Evolutionary conservation across 2,329 filamentous ascomycete genomes (phyloP), one percentile per base, ranked within the genome.

Genomic region (Monosporascus sp.): DNA sequence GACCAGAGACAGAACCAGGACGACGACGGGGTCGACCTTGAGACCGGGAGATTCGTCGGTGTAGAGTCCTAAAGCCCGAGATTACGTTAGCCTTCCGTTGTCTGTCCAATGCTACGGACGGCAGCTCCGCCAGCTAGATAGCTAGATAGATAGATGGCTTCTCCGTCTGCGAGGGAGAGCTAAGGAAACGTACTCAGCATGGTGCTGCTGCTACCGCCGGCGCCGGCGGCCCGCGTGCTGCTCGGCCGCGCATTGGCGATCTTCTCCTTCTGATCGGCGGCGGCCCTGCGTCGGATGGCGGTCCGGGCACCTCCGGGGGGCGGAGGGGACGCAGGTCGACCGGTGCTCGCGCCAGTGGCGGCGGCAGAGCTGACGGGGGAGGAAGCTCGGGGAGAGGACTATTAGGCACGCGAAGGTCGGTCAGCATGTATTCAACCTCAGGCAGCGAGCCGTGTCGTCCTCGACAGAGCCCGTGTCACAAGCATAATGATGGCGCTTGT

Each of bases 21-120:
- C 93, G 61, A 99, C 92, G 55, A 99, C 94, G 22, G 94, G 94
- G 73, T 99, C 94, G 61, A 99, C 94, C 80, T 97, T 96, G 67
- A 99, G 80, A 58, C 94, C 94, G 55, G 94, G 94, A 61, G 90
- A 96, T 79, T 99, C 94, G 71, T 99, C 94, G 54, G 94, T 99
- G 85, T 99, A 99, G 45, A 99, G 87, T 75, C 85, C 88, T 91
- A 56, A 15, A 44, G 38, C 38, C 41, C 41, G 6, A 20, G 5
- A 44, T 22, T 44, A 14, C 9, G 31, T 35, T 35, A 35, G 31
- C 31, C 11, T 35, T 35, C 31, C 31, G 31, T 35, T 35, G 31
- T 14, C 31, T 35, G 9, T 35, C 11, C 11, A 9, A 4, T 35
- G 11, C 11, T 35, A 35, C 31, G 31, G 31, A 35, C 31, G 11